Percentiles rank a stretch among this genome's conserved stretches.
phyloP scores from a whole-genome alignment of 1,284 basidiomycete species.

The Anthracocystis panici-leucophaei region DNA sequence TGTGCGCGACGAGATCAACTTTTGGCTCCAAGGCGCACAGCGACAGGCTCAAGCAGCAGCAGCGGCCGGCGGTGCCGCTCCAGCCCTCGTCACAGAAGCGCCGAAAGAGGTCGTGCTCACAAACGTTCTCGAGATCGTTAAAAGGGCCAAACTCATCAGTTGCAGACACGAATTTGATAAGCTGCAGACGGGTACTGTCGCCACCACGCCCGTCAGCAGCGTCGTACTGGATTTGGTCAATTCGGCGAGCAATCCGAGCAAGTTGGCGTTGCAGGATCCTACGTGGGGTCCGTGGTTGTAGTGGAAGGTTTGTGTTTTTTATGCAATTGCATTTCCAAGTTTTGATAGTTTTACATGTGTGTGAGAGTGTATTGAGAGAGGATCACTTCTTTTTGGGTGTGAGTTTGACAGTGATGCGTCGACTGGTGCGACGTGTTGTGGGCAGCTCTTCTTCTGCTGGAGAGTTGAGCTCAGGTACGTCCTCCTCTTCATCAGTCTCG shows the following conservation, averaged over 20 bases:
- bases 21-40: conserved; percentile 73
- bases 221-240: conserved; percentile 87
- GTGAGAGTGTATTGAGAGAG: background rate
- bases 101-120: conserved; percentile 77
- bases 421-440: conserved; percentile 9
- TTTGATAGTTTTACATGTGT: background rate
- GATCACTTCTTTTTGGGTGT: conserved; percentile 10
- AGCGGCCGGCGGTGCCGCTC: background rate
- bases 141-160: conserved; percentile 84
- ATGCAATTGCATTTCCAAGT: background rate
- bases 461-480: background rate
- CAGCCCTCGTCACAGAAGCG: conserved; percentile 49
- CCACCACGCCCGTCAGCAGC: conserved; percentile 73
- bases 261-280: conserved; percentile 73
- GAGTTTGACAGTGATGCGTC: conserved; percentile 27
- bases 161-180: conserved; percentile 85
- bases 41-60: conserved; percentile 48
- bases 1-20: conserved; percentile 89
- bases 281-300: conserved; percentile 51
- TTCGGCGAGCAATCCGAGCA: conserved; percentile 73
- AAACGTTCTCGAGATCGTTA: conserved; percentile 85
- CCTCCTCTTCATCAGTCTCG: conserved; percentile 14
- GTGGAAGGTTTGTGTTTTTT: too few relatives aligned
- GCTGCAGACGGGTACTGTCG: conserved; percentile 22
- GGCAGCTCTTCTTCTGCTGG: background rate